Conservation (phyloP, 257 asterid genomes). For the Lavandula angustifolia region DNA sequence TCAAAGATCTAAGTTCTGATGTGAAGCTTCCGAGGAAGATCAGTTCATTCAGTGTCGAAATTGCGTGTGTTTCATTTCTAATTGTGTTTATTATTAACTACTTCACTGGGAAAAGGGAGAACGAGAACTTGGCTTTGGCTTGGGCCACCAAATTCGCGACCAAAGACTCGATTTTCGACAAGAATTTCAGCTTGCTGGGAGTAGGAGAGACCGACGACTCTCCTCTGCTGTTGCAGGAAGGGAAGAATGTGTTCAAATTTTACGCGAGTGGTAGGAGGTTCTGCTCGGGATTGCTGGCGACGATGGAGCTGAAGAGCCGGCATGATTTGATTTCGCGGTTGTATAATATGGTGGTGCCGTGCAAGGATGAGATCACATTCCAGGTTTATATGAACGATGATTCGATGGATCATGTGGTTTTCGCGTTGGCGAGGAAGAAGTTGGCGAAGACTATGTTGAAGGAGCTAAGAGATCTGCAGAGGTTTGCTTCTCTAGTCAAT, state of each 20-base stretch:
- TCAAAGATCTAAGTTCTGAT: slow-evolving; percentile 23
- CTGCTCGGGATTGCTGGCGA: slow-evolving; percentile 87
- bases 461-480: slow-evolving; percentile 79
- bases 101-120: slow-evolving; percentile 51
- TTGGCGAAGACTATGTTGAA: slow-evolving; percentile 78
- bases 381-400: slow-evolving; percentile 95
- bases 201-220: slow-evolving; percentile 87
- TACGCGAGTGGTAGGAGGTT: slow-evolving; percentile 93
- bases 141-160: slow-evolving; percentile 83
- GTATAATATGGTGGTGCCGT: slow-evolving; percentile 84
- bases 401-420: slow-evolving; percentile 83
- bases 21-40: slow-evolving; percentile 41
- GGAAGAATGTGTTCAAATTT: slow-evolving; percentile 70
- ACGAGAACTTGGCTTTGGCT: slow-evolving; percentile 56
- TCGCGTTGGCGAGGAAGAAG: slow-evolving; percentile 83
- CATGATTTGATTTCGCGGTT: slow-evolving; percentile 87
- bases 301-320: slow-evolving; percentile 91
- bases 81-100: slow-evolving; percentile 55
- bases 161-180: slow-evolving; percentile 71
- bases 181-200: slow-evolving; percentile 84
- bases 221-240: slow-evolving; percentile 79
- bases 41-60: slow-evolving; percentile 56
- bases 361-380: slow-evolving; percentile 89
- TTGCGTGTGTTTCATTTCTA: slow-evolving; percentile 69
- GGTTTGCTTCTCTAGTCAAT: slow-evolving; percentile 61